These are phyloP conservation scores for Termitomyces heimii DNA, from an alignment of 768 basidiomycete genomes.

Conservation along the genomic window DNA sequence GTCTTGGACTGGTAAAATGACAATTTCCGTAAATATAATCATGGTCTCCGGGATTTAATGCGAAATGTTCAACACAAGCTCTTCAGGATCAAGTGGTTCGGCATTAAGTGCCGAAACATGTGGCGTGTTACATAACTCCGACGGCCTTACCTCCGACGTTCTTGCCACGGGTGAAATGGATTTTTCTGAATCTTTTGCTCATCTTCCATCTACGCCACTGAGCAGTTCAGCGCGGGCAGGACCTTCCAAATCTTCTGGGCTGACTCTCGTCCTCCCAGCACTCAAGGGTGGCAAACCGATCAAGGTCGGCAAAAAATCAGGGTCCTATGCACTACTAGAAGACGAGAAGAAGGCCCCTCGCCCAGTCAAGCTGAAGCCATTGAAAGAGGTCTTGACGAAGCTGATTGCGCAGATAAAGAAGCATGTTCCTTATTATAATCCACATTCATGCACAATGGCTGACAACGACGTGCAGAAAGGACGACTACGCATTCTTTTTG, in stretches of 20 bases:
- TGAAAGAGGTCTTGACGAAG: conserved; percentile 68
- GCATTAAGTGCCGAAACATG: not conserved
- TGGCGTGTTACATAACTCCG: conserved; percentile 1
- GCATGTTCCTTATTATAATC: conserved; percentile 35
- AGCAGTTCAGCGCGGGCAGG: conserved; percentile 16
- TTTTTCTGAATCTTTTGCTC: conserved; percentile 15
- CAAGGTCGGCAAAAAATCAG: conserved; percentile 42
- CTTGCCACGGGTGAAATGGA: conserved; percentile 16
- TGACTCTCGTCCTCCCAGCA: conserved; percentile 66
- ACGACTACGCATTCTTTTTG: conserved; percentile 83
- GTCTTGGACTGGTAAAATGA: not conserved
- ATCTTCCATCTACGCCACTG: conserved; percentile 7
- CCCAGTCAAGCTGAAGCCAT: conserved; percentile 70
- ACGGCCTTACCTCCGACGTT: conserved; percentile 11
- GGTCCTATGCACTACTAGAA: conserved; percentile 22
- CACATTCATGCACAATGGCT: conserved; percentile 4
- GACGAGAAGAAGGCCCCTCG: conserved; percentile 42
- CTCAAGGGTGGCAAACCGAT: conserved; percentile 54
- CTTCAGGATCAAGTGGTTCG: not conserved
- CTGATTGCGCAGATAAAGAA: conserved; percentile 72
- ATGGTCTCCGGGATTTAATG: not conserved
- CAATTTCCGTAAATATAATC: not conserved
- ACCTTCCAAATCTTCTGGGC: conserved; percentile 36
- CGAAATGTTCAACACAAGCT: not conserved
- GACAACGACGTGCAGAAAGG: conserved; percentile 46